phyloP scores from a whole-genome alignment of 768 basidiomycete species.

The Daedaleopsis nitida region DNA sequence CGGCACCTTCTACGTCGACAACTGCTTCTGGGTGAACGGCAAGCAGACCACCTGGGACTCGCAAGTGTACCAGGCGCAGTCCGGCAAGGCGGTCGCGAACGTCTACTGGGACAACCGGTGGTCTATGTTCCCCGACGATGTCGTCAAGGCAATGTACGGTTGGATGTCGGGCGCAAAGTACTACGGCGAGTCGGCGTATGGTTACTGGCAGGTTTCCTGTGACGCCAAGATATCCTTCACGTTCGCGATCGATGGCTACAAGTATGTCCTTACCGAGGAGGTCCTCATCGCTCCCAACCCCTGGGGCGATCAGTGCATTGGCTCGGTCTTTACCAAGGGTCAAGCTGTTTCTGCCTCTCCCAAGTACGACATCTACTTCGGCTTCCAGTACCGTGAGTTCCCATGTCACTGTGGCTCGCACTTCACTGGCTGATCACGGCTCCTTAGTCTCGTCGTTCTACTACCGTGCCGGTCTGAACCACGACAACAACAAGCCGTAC shows the following conservation, averaged over 20 bases:
- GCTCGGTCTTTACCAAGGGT: conserved; percentile 15
- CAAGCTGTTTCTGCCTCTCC: not conserved
- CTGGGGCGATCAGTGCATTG: conserved; percentile 20
- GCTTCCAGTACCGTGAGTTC: conserved; percentile 17
- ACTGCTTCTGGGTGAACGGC: conserved; percentile 8
- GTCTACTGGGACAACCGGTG: conserved; percentile 4
- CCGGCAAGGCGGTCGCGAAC: conserved; percentile 6
- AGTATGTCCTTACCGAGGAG: conserved; percentile 10
- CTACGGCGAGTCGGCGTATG: conserved; percentile 7
- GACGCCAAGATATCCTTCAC: conserved; percentile 9
- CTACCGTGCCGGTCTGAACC: conserved; percentile 12
- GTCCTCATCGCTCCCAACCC: conserved; percentile 17
- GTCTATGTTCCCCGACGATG: conserved; percentile 7
- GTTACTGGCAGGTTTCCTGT: conserved; percentile 17
- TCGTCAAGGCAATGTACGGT: conserved; percentile 12
- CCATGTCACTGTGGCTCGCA: not conserved
- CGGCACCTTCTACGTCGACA: conserved; percentile 16
- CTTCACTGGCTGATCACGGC: not conserved
- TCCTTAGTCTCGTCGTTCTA: conserved; percentile 16
- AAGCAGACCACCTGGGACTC: conserved; percentile 1
- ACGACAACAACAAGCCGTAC: conserved; percentile 13
- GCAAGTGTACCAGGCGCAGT: conserved; percentile 2
- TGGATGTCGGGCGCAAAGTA: conserved; percentile 11
- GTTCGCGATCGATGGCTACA: conserved; percentile 13
- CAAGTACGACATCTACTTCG: conserved; percentile 9